Base-by-base conservation (phyloP, 495 filamentous ascomycete species). In the Podospora didyma region DNA sequence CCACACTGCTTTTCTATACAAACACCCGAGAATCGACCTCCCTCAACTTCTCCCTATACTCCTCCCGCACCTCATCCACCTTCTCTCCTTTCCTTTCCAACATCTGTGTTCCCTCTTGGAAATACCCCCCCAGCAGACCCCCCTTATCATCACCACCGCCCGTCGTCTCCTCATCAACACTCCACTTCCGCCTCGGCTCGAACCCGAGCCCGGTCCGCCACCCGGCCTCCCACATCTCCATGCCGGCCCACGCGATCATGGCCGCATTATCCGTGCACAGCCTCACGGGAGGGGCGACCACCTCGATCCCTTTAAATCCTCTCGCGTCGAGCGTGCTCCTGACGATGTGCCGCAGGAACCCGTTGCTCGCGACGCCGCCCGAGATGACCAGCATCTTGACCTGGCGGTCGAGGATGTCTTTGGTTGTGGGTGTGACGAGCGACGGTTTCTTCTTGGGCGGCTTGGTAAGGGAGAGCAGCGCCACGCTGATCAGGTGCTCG, bases 221-320 rank as follows among this genome's bases (percentile, higher is more conserved):
- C 0, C 93, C 92, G 3, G 78, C 82, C 68, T 91, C 84, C 56
- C 78, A 97, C 90, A 97, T 96, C 75, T 96, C 92, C 52, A 91
- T 79, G 0, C 88, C 94, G 5, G 92, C 80, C 94, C 94, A 98
- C 1, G 88, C 93, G 62, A 97, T 91, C 94, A 97, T 98, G n/a
- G 90, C 90, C 16, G 92, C 94, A 74, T 97, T 97, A 66, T 98
- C 94, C 0, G 89, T 96, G 62, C 94, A 96, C 58, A 92, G 75
- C 46, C 76, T 73, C 20, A 79, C 65, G 3, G 94, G 94, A 20
- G 94, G 94, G 39, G 86, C 86, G 3, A 85, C 68, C 12, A 97
- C 61, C 24, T 75, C 56, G n/a, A 96, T 69, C 55, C 86, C 56
- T 5, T 60, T 60, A 61, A 82, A 87, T 0, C 89, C 89, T 14